Conservation (phyloP, 768 basidiomycete species). For the Mycena rebaudengoi region DNA sequence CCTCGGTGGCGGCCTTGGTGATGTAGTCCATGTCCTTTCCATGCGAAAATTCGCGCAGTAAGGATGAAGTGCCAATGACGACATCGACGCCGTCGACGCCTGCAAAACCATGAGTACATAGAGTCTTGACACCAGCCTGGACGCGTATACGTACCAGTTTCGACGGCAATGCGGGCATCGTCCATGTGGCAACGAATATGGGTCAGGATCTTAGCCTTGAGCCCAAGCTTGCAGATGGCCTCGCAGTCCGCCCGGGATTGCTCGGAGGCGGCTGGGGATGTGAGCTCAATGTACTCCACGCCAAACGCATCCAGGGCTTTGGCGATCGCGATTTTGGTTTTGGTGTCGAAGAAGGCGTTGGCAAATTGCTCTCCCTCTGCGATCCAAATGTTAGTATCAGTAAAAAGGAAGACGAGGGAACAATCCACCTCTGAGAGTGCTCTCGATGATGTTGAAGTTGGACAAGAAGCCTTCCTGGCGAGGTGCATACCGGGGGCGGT, state of each 20-base stretch:
- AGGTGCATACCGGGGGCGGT: conserved; percentile 89
- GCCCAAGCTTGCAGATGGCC: conserved; percentile 97
- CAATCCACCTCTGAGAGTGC: conserved; percentile 86
- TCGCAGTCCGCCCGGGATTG: conserved; percentile 95
- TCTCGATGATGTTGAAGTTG: conserved; percentile 97
- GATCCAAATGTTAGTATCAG: conserved; percentile 1
- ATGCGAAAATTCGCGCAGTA: conserved; percentile 99
- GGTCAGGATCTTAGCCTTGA: conserved; percentile 96
- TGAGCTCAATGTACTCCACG: conserved; percentile 99
- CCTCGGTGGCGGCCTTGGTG: conserved; percentile 98
- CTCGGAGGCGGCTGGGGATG: conserved; percentile 96
- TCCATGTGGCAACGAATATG: conserved; percentile 99
- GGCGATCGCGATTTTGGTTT: conserved; percentile 99
- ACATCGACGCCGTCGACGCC: conserved; percentile 99
- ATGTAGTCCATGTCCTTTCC: conserved; percentile 99
- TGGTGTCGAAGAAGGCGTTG: conserved; percentile 99
- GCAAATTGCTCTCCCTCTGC: conserved; percentile 99
- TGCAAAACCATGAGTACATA: conserved; percentile 40
- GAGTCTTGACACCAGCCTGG: too few relatives aligned
- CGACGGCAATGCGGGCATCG: conserved; percentile 96
- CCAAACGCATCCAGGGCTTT: conserved; percentile 98
- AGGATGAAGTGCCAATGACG: conserved; percentile 98
- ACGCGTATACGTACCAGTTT: conserved; percentile 74
- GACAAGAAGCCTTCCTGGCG: conserved; percentile 91
- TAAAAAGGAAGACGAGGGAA: background rate